Evolutionary conservation across 2,329 filamentous ascomycete species (phyloP), one percentile per base, ranked within the genome.

Genomic region (Trichoderma semiorbis): DNA sequence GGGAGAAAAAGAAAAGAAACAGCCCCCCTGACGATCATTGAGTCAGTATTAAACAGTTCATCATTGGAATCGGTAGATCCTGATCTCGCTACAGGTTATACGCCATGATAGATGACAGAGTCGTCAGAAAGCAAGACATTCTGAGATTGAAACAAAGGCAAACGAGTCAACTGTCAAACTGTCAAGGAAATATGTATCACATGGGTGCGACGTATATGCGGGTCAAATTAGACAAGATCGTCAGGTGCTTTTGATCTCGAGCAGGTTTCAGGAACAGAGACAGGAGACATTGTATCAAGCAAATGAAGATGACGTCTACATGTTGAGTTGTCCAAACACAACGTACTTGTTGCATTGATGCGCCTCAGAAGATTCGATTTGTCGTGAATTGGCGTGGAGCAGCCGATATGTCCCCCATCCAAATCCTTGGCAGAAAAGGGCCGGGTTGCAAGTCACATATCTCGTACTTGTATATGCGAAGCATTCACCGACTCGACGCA

Each of bases 1-100:
- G 26, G 11, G 28, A 10, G 24, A 24, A 21, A 58, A 32, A 47
- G 34, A 69, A 61, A 50, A 34, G 16, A 36, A 50, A 21, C 24
- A n/a, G n/a, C 8, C 5, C 57, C 66, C 66, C 66, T 69, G 66
- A 69, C 66, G 66, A 69, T 69, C 66, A 34, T 26, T 32, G 5
- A 36, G 57, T 16, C 24, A 32, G 39, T 18, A 61, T 61, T 8
- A 39, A 61, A 32, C 21, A 36, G 6, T 57, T 60, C 16, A 39
- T 55, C 57, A 55, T 18, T 43, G 24, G 30, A 30, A 53, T 63
- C 32, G 60, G 68, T 7, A 63, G 68, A 63, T 63, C 68, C 26
- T 57, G 43, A 63, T 70, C 28, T 70, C 68, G 68, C 58, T 70
- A 63, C 68, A 11, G 26, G n/a, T 4, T 7, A 39, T 34, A 50